Evolutionary conservation across 2,329 filamentous ascomycete genomes (phyloP).

Genomic region (Pochonia chlamydosporia): DNA sequence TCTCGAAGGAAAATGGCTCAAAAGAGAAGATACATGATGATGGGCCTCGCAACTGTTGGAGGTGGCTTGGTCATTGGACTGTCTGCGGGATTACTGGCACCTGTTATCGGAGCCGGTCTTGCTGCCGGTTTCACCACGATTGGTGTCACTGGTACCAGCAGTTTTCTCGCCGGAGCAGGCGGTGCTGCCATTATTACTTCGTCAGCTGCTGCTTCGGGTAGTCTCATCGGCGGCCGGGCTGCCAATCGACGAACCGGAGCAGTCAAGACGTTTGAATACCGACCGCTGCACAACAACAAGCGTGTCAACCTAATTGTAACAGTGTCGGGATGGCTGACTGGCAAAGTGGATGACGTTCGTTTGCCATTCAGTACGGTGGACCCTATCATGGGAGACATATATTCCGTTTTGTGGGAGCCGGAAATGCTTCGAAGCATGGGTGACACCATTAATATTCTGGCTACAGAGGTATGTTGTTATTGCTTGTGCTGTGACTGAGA

Average conservation of each 20-base stretch:
- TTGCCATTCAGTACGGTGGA: conserved; percentile 95
- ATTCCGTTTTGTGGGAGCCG: conserved; percentile 95
- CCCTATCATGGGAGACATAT: conserved; percentile 96
- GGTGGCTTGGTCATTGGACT: conserved; percentile 92
- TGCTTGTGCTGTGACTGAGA: not conserved
- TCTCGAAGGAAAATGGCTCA: conserved; percentile 72
- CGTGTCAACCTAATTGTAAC: conserved; percentile 93
- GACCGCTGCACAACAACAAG: conserved; percentile 96
- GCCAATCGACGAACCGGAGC: conserved; percentile 84
- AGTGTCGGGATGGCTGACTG: conserved; percentile 96
- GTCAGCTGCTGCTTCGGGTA: conserved; percentile 76
- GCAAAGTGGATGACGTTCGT: conserved; percentile 93
- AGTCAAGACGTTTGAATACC: conserved; percentile 94
- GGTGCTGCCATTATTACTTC: conserved; percentile 94
- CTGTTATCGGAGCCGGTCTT: conserved; percentile 88
- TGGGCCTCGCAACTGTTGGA: conserved; percentile 94
- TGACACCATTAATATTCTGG: conserved; percentile 96
- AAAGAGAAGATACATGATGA: conserved; percentile 83
- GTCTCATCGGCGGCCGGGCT: conserved; percentile 78
- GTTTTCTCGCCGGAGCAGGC: conserved; percentile 85
- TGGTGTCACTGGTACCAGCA: conserved; percentile 80
- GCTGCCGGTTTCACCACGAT: conserved; percentile 95
- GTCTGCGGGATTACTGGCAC: conserved; percentile 85
- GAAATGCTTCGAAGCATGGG: conserved; percentile 98
- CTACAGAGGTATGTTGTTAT: conserved; percentile 71